phyloP scores from a whole-genome alignment of 2,329 filamentous ascomycete species.

The Ophiostoma sp. region DNA sequence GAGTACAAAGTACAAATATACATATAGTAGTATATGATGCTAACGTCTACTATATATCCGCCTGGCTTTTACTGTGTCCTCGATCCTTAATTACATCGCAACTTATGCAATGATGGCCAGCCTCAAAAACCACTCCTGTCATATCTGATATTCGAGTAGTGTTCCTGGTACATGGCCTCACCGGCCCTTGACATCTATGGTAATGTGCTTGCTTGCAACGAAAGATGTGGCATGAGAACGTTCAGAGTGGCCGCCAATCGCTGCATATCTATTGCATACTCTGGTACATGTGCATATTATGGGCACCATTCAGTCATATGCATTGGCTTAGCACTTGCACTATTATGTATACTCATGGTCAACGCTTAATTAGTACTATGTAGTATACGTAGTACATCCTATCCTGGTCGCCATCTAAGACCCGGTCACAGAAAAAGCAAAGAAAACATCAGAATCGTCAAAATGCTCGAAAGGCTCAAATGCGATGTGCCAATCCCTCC shows the following conservation, averaged over 20 bases:
- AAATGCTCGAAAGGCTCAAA: neutral
- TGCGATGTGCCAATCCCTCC: neutral
- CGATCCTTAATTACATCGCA: neutral
- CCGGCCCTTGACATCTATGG: neutral
- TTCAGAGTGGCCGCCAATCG: neutral
- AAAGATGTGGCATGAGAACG: too few relatives aligned
- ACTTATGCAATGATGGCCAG: constrained; percentile 1
- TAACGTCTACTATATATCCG: neutral
- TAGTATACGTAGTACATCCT: neutral
- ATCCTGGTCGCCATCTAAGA: neutral
- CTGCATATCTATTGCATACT: neutral
- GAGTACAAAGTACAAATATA: neutral
- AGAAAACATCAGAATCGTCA: neutral
- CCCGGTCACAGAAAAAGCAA: constrained; percentile 1
- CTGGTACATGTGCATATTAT: too few relatives aligned
- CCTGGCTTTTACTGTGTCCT: neutral
- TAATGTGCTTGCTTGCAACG: neutral
- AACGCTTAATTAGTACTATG: neutral
- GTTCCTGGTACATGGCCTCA: neutral
- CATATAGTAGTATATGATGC: neutral
- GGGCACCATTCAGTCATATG: too few relatives aligned
- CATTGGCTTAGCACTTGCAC: too few relatives aligned
- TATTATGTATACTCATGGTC: neutral
- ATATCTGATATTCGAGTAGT: neutral
- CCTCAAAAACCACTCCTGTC: neutral